Evolutionary conservation across 352 stramenopile species (phyloP).

Genomic region (Phytopythium boreale): DNA sequence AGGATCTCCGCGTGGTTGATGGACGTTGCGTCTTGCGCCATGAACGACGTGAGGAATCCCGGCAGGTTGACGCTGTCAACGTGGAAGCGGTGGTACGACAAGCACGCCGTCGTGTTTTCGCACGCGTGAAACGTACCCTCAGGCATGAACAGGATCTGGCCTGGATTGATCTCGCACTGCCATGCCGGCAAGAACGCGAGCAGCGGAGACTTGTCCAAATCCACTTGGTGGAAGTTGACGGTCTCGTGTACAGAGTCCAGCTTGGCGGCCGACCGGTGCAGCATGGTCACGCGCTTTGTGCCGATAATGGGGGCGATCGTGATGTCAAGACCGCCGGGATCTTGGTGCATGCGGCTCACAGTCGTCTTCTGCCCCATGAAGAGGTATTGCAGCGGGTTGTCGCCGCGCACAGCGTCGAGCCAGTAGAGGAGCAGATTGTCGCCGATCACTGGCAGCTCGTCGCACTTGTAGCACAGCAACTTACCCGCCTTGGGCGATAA

Average conservation of each 20-base stretch:
- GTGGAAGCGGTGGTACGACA: slow-evolving; percentile 95
- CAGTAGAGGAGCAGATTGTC: slow-evolving; percentile 93
- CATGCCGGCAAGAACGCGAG: slow-evolving; percentile 86
- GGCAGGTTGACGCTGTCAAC: slow-evolving; percentile 90
- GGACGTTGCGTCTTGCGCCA: slow-evolving; percentile 86
- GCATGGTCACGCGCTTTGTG: slow-evolving; percentile 74
- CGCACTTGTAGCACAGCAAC: slow-evolving; percentile 80
- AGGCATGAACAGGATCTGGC: slow-evolving; percentile 93
- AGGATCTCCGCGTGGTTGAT: slow-evolving; percentile 92
- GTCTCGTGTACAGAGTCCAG: slow-evolving; percentile 84
- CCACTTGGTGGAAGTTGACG: slow-evolving; percentile 76
- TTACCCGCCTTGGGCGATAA: slow-evolving; percentile 70
- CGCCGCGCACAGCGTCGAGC: slow-evolving; percentile 82
- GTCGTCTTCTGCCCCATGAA: slow-evolving; percentile 93
- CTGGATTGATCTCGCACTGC: slow-evolving; percentile 86
- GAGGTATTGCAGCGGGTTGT: slow-evolving; percentile 93
- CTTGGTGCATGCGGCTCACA: slow-evolving; percentile 88
- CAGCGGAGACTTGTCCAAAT: slow-evolving; percentile 87
- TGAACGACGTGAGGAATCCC: slow-evolving; percentile 87
- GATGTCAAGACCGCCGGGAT: slow-evolving; percentile 90
- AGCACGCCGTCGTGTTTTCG: slow-evolving; percentile 91
- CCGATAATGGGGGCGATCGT: slow-evolving; percentile 92
- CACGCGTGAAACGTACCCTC: slow-evolving; percentile 91
- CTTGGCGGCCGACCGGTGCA: slow-evolving; percentile 68
- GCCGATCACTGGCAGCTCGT: slow-evolving; percentile 87